A percentile compares a stretch with the other conserved stretches of the same genome.
These are phyloP conservation scores for Trypanosomatidae sp. DNA, from an alignment of 208 protist species.

Conservation along the genomic window DNA sequence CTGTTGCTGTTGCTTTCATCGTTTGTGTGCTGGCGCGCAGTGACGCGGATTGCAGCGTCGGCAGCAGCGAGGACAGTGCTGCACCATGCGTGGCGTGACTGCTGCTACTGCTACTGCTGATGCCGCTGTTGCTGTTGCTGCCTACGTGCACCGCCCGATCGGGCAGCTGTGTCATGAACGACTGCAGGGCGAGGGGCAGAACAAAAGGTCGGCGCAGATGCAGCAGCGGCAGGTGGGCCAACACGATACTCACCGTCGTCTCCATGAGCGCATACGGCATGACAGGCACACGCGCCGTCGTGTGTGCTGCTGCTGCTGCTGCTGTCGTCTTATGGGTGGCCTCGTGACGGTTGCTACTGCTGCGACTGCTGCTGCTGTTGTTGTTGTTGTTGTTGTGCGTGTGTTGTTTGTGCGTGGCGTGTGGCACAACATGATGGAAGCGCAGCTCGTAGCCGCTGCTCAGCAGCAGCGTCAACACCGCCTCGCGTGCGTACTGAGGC, in stretches of 20 bases:
- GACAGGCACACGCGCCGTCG: constrained; percentile 4
- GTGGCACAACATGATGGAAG: constrained; percentile 12
- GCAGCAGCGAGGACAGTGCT: constrained; percentile 1
- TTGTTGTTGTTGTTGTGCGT: no score
- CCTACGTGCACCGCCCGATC: constrained; percentile 9
- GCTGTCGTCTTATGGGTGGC: no score
- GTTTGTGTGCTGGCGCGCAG: constrained; percentile 4
- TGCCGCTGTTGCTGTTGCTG: neutral
- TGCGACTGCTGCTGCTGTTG: no score
- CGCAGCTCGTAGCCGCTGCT: constrained; percentile 33
- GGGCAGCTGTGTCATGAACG: constrained; percentile 66
- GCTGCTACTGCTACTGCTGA: no score
- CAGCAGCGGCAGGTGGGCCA: constrained; percentile 43
- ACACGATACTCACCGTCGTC: constrained; percentile 25
- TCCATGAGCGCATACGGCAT: constrained; percentile 53
- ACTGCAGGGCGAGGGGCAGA: constrained; percentile 35
- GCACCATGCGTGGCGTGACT: neutral
- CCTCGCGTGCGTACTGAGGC: constrained; percentile 20
- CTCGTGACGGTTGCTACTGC: neutral
- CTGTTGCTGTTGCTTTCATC: no score
- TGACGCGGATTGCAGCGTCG: neutral
- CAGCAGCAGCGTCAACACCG: constrained; percentile 37
- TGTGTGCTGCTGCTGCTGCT: neutral
- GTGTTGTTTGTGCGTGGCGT: neutral
- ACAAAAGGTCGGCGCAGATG: constrained; percentile 49